A percentile compares a stretch with the other conserved stretches of the same genome.
These are phyloP conservation scores for Shiraia bambusicola DNA, from an alignment of 2,329 filamentous ascomycete species.

Conservation along the genomic window DNA sequence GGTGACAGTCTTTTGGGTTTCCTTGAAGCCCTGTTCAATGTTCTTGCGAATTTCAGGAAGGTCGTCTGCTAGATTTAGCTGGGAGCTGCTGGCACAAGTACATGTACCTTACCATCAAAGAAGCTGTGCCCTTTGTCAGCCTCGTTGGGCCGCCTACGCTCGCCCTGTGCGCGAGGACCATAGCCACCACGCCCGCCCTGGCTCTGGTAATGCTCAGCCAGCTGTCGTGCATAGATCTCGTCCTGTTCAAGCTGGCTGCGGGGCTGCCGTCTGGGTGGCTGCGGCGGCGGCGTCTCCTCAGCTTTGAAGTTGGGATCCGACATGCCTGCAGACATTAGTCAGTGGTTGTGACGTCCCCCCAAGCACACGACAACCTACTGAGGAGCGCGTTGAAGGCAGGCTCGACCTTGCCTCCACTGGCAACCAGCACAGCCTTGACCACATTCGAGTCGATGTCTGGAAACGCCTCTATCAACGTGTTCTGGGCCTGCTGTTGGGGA, in stretches of 20 bases:
- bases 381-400: slow-evolving; percentile 93
- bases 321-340: slow-evolving; percentile 48
- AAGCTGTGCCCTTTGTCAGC: slow-evolving; percentile 77
- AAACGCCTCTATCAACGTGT: slow-evolving; percentile 91
- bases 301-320: slow-evolving; percentile 55
- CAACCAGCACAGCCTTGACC: slow-evolving; percentile 82
- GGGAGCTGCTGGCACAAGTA: not conserved
- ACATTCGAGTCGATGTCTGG: slow-evolving; percentile 77
- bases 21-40: slow-evolving; percentile 87
- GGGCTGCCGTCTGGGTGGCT: slow-evolving; percentile 74
- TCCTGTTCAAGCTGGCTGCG: slow-evolving; percentile 85
- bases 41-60: slow-evolving; percentile 91
- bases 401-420: slow-evolving; percentile 85
- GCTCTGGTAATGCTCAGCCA: slow-evolving; percentile 82
- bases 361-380: slow-evolving; percentile 53
- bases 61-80: slow-evolving; percentile 64
- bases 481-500: slow-evolving; percentile 80
- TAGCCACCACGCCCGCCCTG: slow-evolving; percentile 33
- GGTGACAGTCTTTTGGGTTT: slow-evolving; percentile 92
- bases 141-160: slow-evolving; percentile 59
- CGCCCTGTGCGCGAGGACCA: slow-evolving; percentile 45
- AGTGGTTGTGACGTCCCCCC: slow-evolving; percentile 5
- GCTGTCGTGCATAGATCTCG: slow-evolving; percentile 86
- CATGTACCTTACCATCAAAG: slow-evolving; percentile 64
- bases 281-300: slow-evolving; percentile 65